These are phyloP conservation scores for Pythium coloratum DNA, from an alignment of 352 stramenopile genomes.

Conservation along the genomic window DNA sequence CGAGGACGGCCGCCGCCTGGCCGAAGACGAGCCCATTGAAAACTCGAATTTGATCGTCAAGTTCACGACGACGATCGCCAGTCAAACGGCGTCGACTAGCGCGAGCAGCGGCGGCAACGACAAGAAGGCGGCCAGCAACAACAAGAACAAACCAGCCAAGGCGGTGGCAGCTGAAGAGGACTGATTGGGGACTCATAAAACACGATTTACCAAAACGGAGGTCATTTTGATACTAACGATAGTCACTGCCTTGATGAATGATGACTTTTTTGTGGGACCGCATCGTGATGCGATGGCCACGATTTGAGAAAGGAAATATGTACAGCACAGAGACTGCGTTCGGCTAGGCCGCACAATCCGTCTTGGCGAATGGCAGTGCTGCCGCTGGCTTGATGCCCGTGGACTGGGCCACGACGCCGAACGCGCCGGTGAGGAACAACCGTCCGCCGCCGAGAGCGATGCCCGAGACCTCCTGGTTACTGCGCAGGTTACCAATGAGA, in stretches of 20 bases:
- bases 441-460: conserved; percentile 67
- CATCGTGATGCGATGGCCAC: neutral
- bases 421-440: conserved; percentile 72
- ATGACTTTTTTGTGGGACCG: conserved; percentile 2
- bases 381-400: conserved; percentile 13
- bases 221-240: neutral
- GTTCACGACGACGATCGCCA: conserved; percentile 65
- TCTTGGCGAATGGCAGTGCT: conserved; percentile 19
- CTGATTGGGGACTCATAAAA: conserved; percentile 8
- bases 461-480: conserved; percentile 51
- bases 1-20: conserved; percentile 70
- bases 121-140: conserved; percentile 31
- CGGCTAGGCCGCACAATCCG: conserved; percentile 7
- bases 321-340: neutral
- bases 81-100: conserved; percentile 1
- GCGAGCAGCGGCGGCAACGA: neutral
- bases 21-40: conserved; percentile 71
- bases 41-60: conserved; percentile 71
- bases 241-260: neutral
- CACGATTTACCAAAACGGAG: neutral
- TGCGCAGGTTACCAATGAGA: conserved; percentile 59
- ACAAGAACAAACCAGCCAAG: conserved; percentile 38
- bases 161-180: conserved; percentile 28
- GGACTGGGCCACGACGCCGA: conserved; percentile 64
- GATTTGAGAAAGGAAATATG: neutral